A percentile compares a stretch with the other conserved stretches of the same genome.
These are phyloP conservation scores for Monosporozyma yasuniensis DNA, from an alignment of 805 yeast species.

Conservation along the genomic window DNA sequence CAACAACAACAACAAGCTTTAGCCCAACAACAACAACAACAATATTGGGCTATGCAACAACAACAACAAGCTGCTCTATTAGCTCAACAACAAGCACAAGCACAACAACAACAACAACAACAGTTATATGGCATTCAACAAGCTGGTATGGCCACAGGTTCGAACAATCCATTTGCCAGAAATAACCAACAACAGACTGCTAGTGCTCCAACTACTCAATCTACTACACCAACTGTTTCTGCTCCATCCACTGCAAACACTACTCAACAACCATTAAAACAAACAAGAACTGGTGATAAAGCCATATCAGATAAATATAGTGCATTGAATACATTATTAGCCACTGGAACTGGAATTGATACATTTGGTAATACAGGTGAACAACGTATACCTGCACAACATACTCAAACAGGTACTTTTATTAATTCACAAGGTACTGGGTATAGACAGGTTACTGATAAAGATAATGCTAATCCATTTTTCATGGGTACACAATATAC, in stretches of 20 bases:
- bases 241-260: constrained; percentile 8
- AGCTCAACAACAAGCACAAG: constrained; percentile 35
- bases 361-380: constrained; percentile 49
- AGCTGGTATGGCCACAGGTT: constrained; percentile 49
- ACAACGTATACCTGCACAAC: constrained; percentile 82
- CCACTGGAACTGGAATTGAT: constrained; percentile 86
- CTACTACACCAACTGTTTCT: constrained; percentile 3
- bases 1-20: constrained; percentile 21
- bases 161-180: constrained; percentile 72
- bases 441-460: constrained; percentile 40
- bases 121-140: constrained; percentile 19
- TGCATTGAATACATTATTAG: constrained; percentile 68
- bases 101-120: constrained; percentile 39
- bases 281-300: constrained; percentile 47
- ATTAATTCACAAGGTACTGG: constrained; percentile 89
- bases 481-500: constrained; percentile 58
- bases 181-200: constrained; percentile 12
- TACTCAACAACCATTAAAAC: constrained; percentile 32
- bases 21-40: constrained; percentile 24
- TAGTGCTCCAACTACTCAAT: background rate
- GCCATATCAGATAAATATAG: constrained; percentile 50
- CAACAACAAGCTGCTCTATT: constrained; percentile 12
- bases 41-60: constrained; percentile 17
- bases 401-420: constrained; percentile 72
- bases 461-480: constrained; percentile 24